Evolutionary conservation across 306 rosid genomes (phyloP), one percentile per base, ranked within the genome.

Genomic region (Oemleria cerasiformis): DNA sequence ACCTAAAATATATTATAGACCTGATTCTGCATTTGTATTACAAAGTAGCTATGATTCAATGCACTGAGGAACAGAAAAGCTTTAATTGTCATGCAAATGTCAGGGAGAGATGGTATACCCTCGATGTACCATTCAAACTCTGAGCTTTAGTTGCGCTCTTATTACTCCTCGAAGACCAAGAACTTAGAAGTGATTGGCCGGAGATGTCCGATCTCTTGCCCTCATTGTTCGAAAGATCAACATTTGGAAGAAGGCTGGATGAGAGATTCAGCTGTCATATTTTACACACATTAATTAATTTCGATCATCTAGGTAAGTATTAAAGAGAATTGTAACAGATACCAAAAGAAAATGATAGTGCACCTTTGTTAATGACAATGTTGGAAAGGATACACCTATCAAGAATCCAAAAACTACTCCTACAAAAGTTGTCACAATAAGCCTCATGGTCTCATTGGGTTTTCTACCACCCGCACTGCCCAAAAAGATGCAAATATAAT

Each of bases 371-470:
- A 91, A 79, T 60, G 88, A 89, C 79, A 91, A 82, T 7, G 87
- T 40, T 2, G 97, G 97, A 75, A 89, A 95, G 63, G 99, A 95
- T 47, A 84, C 84, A 68, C 97, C 99, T 59, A 95, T 84, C 64
- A 88, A 88, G 85, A 91, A 91, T 75, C 99, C 97, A 67, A 95
- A 81, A 85, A 86, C 79, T 55, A 90, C 85, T 77, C 97, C 99
- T 59, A 86, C 45, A 80, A 89, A 91, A 66, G 99, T 89, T 73
- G 91, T 86, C 55, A 95, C 79, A 44, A 88, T 80, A 59, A 95
- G 84, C 87, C 92, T 86, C 96, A 91, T 91, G 34, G 77, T 86
- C 67, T 89, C 99, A 50, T 80, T 89, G 60, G 99, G 96, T 82
- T 92, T 95, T 81, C 90, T 88, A 80, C 66, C 75, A 72, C 67